Conservation (phyloP, 2,329 filamentous ascomycete genomes). For the Stachybotrys chartarum region DNA sequence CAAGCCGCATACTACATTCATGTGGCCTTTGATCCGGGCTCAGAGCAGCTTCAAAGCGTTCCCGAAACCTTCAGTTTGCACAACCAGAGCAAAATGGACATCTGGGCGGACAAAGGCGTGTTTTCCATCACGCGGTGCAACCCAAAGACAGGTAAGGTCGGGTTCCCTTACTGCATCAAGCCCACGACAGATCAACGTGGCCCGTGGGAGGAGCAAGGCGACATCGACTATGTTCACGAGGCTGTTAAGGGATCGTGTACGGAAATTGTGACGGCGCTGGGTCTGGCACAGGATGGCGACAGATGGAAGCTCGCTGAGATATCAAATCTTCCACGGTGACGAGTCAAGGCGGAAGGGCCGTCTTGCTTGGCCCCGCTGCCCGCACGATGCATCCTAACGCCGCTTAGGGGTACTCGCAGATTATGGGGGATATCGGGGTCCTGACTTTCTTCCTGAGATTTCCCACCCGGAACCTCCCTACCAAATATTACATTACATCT, state of each 20-base stretch:
- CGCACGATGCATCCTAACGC: slow-evolving; percentile 8
- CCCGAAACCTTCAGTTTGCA: slow-evolving; percentile 6
- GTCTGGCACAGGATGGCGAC: slow-evolving; percentile 8
- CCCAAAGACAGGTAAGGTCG: slow-evolving; percentile 3
- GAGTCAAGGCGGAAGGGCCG: slow-evolving; percentile 8
- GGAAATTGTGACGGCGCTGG: slow-evolving; percentile 8
- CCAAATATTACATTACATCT: neutral
- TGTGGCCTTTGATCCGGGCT: slow-evolving; percentile 9
- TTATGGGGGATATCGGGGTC: slow-evolving; percentile 6
- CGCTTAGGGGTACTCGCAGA: slow-evolving; percentile 6
- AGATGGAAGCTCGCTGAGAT: slow-evolving; percentile 14
- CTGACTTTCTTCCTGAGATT: neutral
- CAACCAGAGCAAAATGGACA: slow-evolving; percentile 9
- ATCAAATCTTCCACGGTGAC: slow-evolving; percentile 12
- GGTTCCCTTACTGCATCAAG: slow-evolving; percentile 9
- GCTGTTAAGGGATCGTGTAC: slow-evolving; percentile 6
- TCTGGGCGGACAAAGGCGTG: slow-evolving; percentile 10
- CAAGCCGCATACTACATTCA: slow-evolving; percentile 6
- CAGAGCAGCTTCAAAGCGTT: slow-evolving; percentile 1
- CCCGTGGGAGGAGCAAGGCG: slow-evolving; percentile 15
- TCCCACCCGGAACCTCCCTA: neutral
- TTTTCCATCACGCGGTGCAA: slow-evolving; percentile 11
- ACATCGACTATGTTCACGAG: slow-evolving; percentile 10
- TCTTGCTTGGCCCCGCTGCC: slow-evolving; percentile 12
- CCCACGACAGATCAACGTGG: slow-evolving; percentile 11